Evolutionary conservation across 2,329 filamentous ascomycete species (phyloP).

Genomic region (Thielaviopsis euricoi): DNA sequence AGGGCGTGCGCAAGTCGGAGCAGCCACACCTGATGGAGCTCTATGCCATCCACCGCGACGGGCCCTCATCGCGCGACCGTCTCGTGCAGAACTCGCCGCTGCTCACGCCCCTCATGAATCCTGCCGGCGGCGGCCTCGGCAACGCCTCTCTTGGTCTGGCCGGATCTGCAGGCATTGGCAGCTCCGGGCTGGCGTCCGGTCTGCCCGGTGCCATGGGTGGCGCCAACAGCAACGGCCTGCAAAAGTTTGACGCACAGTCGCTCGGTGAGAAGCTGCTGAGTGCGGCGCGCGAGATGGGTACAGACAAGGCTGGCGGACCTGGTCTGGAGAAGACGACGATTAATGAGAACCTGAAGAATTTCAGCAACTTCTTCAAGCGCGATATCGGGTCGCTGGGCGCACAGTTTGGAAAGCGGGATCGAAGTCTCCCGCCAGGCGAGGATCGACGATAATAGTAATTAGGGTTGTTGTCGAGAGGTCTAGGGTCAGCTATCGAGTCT

Average conservation of each 20-base stretch:
- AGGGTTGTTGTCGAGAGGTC: background rate
- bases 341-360: constrained; percentile 87
- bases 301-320: constrained; percentile 19
- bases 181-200: background rate
- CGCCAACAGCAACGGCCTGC: constrained; percentile 24
- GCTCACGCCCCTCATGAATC: constrained; percentile 47
- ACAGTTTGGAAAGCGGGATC: constrained; percentile 50
- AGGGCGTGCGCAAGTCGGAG: constrained; percentile 75
- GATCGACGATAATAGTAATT: constrained; percentile 7
- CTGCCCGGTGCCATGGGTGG: constrained; percentile 22
- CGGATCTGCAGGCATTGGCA: background rate
- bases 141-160: constrained; percentile 10
- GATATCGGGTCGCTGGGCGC: constrained; percentile 66
- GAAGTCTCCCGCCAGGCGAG: constrained; percentile 19
- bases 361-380: constrained; percentile 88
- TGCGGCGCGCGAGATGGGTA: constrained; percentile 72
- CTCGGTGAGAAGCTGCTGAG: constrained; percentile 80
- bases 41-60: constrained; percentile 65
- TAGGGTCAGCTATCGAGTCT: too few species aligned
- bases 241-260: constrained; percentile 62
- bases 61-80: constrained; percentile 46
- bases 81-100: constrained; percentile 55
- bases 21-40: constrained; percentile 72
- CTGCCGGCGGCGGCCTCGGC: constrained; percentile 22
- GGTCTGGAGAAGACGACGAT: constrained; percentile 49